Conservation (phyloP, 2,329 filamentous ascomycete species). For the Allantophomopsis cytisporea region DNA sequence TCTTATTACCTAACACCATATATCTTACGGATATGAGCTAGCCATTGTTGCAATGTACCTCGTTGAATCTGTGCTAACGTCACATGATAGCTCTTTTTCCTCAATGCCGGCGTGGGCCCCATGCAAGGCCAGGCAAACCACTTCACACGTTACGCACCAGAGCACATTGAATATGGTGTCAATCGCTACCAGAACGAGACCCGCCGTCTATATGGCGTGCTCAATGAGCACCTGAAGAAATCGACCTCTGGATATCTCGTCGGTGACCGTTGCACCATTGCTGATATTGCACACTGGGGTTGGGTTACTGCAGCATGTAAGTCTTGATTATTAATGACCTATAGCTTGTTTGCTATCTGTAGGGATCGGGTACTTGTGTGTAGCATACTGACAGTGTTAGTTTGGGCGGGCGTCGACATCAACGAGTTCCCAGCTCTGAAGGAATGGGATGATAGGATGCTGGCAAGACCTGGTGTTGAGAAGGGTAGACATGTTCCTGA, state of each 20-base stretch:
- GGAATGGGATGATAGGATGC: conserved; percentile 63
- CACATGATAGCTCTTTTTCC: conserved; percentile 39
- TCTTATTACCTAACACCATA: neutral
- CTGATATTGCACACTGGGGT: conserved; percentile 70
- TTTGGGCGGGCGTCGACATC: conserved; percentile 53
- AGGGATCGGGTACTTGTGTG: neutral
- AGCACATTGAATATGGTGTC: conserved; percentile 71
- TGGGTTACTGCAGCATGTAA: conserved; percentile 50
- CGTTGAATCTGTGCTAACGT: neutral
- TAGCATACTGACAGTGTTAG: conserved; percentile 16
- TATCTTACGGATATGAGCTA: conserved; percentile 1
- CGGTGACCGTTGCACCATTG: conserved; percentile 57
- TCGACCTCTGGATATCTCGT: conserved; percentile 44
- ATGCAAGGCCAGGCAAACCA: conserved; percentile 83
- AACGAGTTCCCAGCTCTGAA: conserved; percentile 64
- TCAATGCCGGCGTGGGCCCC: conserved; percentile 69
- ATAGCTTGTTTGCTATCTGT: neutral
- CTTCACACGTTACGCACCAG: conserved; percentile 70
- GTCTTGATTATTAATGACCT: conserved; percentile 8
- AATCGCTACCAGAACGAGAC: conserved; percentile 76
- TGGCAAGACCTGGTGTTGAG: conserved; percentile 56
- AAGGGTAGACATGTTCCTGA: conserved; percentile 63
- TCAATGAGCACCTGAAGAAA: conserved; percentile 56
- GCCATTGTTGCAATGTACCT: too few species aligned
- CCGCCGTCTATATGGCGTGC: conserved; percentile 63